Conservation (phyloP, 305 asterid species). For the Solanum aculeatissimum region DNA sequence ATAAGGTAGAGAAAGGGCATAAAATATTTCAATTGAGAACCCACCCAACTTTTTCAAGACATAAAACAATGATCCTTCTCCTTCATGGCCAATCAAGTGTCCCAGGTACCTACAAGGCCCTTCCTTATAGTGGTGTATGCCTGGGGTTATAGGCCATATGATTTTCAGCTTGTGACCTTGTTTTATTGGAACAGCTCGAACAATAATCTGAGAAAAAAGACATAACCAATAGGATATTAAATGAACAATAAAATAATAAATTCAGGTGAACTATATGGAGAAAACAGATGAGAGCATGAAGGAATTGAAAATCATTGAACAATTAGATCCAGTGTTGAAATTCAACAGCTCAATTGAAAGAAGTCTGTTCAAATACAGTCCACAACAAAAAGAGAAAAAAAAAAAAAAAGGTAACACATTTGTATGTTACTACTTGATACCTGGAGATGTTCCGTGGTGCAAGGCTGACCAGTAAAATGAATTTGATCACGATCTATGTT, state of each 20-base stretch:
- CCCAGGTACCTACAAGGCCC: constrained; percentile 76
- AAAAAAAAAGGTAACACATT: not conserved
- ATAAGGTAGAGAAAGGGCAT: not conserved
- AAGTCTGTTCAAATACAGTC: not conserved
- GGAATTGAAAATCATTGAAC: not conserved
- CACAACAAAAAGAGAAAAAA: not conserved
- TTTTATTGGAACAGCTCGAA: constrained; percentile 81
- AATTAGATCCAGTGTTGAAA: not conserved
- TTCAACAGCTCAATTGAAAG: not conserved
- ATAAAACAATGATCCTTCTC: constrained; percentile 94
- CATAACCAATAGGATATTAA: constrained; percentile 1
- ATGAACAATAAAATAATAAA: not conserved
- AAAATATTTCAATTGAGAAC: constrained; percentile 14
- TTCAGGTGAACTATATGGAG: not conserved
- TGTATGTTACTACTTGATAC: constrained; percentile 16
- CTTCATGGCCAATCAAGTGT: constrained; percentile 98
- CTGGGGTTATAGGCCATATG: constrained; percentile 88
- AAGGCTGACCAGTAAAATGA: constrained; percentile 74
- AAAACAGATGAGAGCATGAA: not conserved
- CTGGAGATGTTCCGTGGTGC: constrained; percentile 76
- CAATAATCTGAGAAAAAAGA: constrained; percentile 57
- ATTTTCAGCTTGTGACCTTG: constrained; percentile 88
- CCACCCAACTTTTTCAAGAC: constrained; percentile 85
- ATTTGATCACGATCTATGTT: constrained; percentile 45
- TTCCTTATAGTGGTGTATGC: constrained; percentile 72